These are phyloP conservation scores for Pythium rishiriense DNA, from an alignment of 352 stramenopile genomes.

Conservation along the genomic window DNA sequence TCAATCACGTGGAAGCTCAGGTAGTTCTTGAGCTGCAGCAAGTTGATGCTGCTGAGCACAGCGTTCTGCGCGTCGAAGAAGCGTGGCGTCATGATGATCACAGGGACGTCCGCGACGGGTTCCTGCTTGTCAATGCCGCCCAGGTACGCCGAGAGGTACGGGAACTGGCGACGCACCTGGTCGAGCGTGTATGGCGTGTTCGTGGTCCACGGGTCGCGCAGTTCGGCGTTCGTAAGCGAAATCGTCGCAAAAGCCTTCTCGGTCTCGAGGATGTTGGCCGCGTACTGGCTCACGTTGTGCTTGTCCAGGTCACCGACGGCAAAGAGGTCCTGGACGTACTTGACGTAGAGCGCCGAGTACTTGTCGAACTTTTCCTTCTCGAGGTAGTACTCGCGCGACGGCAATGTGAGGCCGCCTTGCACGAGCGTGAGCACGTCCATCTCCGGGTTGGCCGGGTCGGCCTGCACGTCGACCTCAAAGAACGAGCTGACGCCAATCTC, in stretches of 20 bases:
- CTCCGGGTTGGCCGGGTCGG: constrained; percentile 47
- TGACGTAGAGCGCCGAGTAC: constrained; percentile 44
- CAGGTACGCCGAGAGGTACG: constrained; percentile 52
- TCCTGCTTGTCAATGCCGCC: constrained; percentile 46
- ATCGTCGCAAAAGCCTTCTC: constrained; percentile 82
- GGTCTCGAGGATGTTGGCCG: constrained; percentile 48
- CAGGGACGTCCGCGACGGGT: constrained; percentile 36
- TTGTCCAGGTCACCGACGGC: constrained; percentile 37
- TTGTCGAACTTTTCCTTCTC: constrained; percentile 39
- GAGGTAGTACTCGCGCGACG: constrained; percentile 65
- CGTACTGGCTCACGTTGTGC: constrained; percentile 42
- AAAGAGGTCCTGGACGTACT: constrained; percentile 53
- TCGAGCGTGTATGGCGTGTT: constrained; percentile 85
- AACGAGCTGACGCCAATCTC: constrained; percentile 49
- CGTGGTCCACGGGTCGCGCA: constrained; percentile 81
- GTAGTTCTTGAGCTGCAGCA: constrained; percentile 55
- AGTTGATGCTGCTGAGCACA: constrained; percentile 37
- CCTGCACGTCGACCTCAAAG: constrained; percentile 45
- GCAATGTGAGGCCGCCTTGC: constrained; percentile 65
- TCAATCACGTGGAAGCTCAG: constrained; percentile 65
- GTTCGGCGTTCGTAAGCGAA: constrained; percentile 84
- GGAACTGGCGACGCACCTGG: constrained; percentile 51
- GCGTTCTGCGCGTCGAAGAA: constrained; percentile 57
- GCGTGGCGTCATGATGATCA: constrained; percentile 47
- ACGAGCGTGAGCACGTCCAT: constrained; percentile 46